Conservation (phyloP, 2,329 filamentous ascomycete species). For the Phialemoniopsis sp. region DNA sequence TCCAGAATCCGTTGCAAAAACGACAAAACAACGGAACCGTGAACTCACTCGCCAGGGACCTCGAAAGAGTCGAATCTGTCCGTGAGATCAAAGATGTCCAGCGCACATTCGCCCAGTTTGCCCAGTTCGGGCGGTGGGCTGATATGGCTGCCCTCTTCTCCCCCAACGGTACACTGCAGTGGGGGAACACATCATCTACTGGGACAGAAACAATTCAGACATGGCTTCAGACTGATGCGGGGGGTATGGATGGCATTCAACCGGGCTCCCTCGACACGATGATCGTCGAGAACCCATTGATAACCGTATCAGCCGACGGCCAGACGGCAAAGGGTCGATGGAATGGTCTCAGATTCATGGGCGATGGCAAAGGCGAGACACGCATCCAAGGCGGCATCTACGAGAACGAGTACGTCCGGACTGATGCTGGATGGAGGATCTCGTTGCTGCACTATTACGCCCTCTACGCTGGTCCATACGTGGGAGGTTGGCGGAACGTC, state of each 20-base stretch:
- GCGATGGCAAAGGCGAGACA: neutral
- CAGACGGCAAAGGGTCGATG: neutral
- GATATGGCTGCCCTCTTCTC: slow-evolving; percentile 12
- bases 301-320: neutral
- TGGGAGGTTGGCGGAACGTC: slow-evolving; percentile 8
- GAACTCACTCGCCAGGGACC: slow-evolving; percentile 5
- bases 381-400: slow-evolving; percentile 9
- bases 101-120: slow-evolving; percentile 9
- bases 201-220: slow-evolving; percentile 8
- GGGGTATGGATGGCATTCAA: slow-evolving; percentile 8
- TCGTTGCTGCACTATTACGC: slow-evolving; percentile 10
- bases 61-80: slow-evolving; percentile 10
- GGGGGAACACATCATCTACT: slow-evolving; percentile 6
- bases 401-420: slow-evolving; percentile 10
- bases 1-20: too few relatives aligned
- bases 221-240: slow-evolving; percentile 9
- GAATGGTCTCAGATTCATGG: neutral
- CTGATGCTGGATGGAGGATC: slow-evolving; percentile 6
- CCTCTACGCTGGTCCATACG: slow-evolving; percentile 9
- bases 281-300: neutral
- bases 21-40: neutral
- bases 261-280: slow-evolving; percentile 5
- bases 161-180: slow-evolving; percentile 9
- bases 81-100: slow-evolving; percentile 12
- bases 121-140: slow-evolving; percentile 7